Evolutionary conservation across 73 alveolate species (phyloP), one percentile per base, ranked within the genome.

Genomic region (Urostyla sp.): DNA sequence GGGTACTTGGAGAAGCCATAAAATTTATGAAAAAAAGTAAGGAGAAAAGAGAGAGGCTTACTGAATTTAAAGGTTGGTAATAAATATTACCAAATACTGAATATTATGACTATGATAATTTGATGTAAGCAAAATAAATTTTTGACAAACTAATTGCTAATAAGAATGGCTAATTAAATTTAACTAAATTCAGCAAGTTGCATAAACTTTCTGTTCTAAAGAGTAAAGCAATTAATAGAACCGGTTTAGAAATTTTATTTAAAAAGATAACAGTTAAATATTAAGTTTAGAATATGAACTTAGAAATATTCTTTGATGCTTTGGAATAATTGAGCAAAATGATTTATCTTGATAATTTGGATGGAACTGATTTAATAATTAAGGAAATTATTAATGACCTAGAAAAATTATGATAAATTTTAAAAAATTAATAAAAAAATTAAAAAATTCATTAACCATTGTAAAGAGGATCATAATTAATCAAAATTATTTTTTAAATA

Each of bases 281-380:
- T 15, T 21, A 18, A 1, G 15, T 56, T 46, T 35, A 75, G 40
- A 13, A 21, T 7, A 54, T 75, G 87, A 36, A 63, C 18, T 55
- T 75, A n/a, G 76, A 75, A 28, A 4, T 55, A 0, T 75, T 75
- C 78, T 50, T 75, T 23, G 67, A 57, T 35, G 76, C 87, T 36
- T 36, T 75, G 20, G 87, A 75, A 27, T 13, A 15, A 6, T 27
- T 75, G 0, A 67, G 69, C 26, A 78, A 75, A 15, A 11, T 28
- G 6, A 43, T 75, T 2, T 24, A 75, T 28, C 83, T 60, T 38
- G 26, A 3, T 13, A 60, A 63, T 16, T 10, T 63, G 1, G 79
- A 63, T 43, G 44, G 44, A 40, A 60, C 44, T 4, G 79, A 63
- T 63, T 43, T 38, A 11, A 23, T 63, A 6, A 63, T 63, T 63